phyloP scores from a whole-genome alignment of 768 basidiomycete genomes.

The Tylopilus cervinicoccineus region DNA sequence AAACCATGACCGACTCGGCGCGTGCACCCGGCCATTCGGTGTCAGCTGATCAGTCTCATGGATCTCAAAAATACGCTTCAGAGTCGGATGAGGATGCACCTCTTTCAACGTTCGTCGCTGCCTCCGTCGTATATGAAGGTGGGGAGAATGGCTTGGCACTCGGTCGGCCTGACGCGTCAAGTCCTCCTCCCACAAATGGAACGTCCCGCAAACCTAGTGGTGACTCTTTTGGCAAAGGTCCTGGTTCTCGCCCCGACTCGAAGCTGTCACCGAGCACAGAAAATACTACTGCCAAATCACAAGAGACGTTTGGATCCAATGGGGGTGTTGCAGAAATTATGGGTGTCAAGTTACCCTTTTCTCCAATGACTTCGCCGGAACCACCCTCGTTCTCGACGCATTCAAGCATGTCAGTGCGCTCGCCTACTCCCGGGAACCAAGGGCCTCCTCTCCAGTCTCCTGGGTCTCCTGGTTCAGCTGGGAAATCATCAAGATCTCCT shows the following conservation, averaged over 20 bases:
- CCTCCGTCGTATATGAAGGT: slow-evolving; percentile 19
- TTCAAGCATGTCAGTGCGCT: slow-evolving; percentile 24
- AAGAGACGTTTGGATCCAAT: slow-evolving; percentile 14
- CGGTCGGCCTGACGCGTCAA: slow-evolving; percentile 18
- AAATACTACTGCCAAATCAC: slow-evolving; percentile 15
- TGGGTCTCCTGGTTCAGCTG: slow-evolving; percentile 13
- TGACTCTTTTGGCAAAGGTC: slow-evolving; percentile 31
- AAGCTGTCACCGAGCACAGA: slow-evolving; percentile 32
- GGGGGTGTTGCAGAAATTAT: slow-evolving; percentile 23
- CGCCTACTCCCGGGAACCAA: slow-evolving; percentile 16
- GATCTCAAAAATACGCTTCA: slow-evolving; percentile 11
- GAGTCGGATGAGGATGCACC: slow-evolving; percentile 28
- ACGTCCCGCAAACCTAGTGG: slow-evolving; percentile 30
- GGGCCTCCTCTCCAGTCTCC: slow-evolving; percentile 11
- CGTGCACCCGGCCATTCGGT: slow-evolving; percentile 14
- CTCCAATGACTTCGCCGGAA: slow-evolving; percentile 29
- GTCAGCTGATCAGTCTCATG: slow-evolving; percentile 16
- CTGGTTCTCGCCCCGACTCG: slow-evolving; percentile 38
- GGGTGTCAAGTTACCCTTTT: slow-evolving; percentile 30
- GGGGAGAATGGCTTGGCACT: slow-evolving; percentile 16
- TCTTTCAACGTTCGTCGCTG: slow-evolving; percentile 14
- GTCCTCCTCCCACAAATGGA: slow-evolving; percentile 25
- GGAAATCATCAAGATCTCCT: slow-evolving; percentile 20
- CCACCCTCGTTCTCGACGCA: slow-evolving; percentile 30
- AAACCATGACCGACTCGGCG: slow-evolving; percentile 24